phyloP scores from a whole-genome alignment of 805 yeast genomes.

The Candida maesae region DNA sequence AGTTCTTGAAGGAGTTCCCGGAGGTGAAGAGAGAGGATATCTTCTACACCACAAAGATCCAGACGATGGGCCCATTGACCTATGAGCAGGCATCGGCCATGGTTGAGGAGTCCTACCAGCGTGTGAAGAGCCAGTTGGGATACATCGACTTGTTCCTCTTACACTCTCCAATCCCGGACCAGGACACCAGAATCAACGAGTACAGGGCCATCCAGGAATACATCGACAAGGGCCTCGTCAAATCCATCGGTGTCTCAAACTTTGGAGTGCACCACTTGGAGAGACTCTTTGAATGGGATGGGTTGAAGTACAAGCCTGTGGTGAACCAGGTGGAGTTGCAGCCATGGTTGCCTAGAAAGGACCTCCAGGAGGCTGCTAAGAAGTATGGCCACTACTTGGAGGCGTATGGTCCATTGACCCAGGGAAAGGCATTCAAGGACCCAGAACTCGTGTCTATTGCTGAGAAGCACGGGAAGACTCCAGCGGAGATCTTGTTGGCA shows the following conservation, averaged over 20 bases:
- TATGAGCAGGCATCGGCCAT: slow-evolving; percentile 26
- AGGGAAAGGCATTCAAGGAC: slow-evolving; percentile 20
- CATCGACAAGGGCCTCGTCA: slow-evolving; percentile 53
- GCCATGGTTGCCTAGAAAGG: slow-evolving; percentile 33
- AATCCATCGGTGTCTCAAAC: slow-evolving; percentile 74
- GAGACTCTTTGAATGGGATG: slow-evolving; percentile 54
- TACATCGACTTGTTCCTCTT: slow-evolving; percentile 72
- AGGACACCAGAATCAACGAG: slow-evolving; percentile 48
- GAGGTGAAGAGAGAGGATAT: slow-evolving; percentile 22
- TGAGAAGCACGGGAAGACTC: slow-evolving; percentile 19
- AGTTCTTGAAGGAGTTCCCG: slow-evolving; percentile 22
- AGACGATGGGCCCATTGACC: slow-evolving; percentile 8
- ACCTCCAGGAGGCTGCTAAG: slow-evolving; percentile 21
- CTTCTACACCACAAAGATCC: slow-evolving; percentile 24
- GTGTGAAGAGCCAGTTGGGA: slow-evolving; percentile 43
- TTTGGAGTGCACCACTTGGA: slow-evolving; percentile 56
- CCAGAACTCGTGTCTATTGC: slow-evolving; percentile 21
- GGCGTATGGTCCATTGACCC: slow-evolving; percentile 25
- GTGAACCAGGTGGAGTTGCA: slow-evolving; percentile 79
- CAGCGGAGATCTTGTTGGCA: slow-evolving; percentile 19
- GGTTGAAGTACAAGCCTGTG: slow-evolving; percentile 52
- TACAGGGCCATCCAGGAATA: slow-evolving; percentile 77
- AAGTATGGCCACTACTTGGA: slow-evolving; percentile 20
- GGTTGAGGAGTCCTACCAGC: slow-evolving; percentile 49
- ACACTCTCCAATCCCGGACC: slow-evolving; percentile 57